These are phyloP conservation scores for Pholiota microspora DNA, from an alignment of 768 basidiomycete species.

Conservation along the genomic window DNA sequence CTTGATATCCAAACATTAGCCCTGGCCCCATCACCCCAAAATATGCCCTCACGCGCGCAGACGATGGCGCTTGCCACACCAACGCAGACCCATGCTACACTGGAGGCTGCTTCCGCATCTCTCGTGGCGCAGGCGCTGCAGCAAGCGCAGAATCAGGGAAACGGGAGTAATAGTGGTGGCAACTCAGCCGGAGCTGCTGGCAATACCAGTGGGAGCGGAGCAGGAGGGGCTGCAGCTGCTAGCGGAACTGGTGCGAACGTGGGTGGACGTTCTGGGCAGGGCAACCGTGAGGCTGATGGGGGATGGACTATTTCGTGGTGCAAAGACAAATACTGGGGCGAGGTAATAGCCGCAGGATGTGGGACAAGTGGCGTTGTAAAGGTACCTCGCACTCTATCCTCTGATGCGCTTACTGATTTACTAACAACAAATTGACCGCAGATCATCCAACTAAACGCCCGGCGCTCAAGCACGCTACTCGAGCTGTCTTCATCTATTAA, in stretches of 20 bases:
- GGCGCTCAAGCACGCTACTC: conserved; percentile 64
- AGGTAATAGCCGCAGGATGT: conserved; percentile 75
- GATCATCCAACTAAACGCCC: conserved; percentile 77
- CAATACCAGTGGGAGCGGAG: not conserved
- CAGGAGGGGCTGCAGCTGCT: not conserved
- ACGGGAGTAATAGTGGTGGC: not conserved
- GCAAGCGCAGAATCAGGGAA: conserved; percentile 29
- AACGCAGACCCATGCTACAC: conserved; percentile 56
- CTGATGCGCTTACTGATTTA: not conserved
- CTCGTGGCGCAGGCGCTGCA: conserved; percentile 66
- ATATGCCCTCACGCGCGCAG: conserved; percentile 42
- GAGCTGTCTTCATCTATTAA: conserved; percentile 33
- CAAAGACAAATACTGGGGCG: conserved; percentile 95
- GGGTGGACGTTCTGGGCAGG: conserved; percentile 38
- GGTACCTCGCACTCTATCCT: conserved; percentile 40
- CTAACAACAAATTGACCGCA: conserved; percentile 23
- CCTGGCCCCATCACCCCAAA: conserved; percentile 34
- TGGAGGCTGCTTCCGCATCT: conserved; percentile 57
- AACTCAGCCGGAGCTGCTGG: not conserved
- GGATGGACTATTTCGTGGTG: conserved; percentile 97
- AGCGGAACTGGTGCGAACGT: not conserved
- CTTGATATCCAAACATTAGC: conserved; percentile 69
- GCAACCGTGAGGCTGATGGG: conserved; percentile 80
- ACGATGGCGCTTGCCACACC: conserved; percentile 68
- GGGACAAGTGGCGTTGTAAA: conserved; percentile 77